These are phyloP conservation scores for Paracoccidioides lutzii DNA, from an alignment of 2,329 filamentous ascomycete species.

Conservation along the genomic window DNA sequence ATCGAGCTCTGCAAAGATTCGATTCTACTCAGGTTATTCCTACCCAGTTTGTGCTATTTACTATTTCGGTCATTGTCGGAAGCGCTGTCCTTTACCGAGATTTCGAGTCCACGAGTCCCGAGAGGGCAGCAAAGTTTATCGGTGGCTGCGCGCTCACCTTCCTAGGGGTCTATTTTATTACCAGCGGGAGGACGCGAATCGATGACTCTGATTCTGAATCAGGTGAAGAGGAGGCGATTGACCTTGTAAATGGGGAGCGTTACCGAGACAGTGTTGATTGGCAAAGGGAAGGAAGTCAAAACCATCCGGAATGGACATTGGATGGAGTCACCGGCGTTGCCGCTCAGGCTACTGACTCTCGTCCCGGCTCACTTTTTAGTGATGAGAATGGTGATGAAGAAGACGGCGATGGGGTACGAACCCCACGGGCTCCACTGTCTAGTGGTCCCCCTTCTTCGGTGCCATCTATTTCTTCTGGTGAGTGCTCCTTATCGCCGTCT, in stretches of 20 bases:
- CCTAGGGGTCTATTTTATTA: constrained; percentile 93
- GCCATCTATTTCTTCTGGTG: constrained; percentile 20
- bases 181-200: constrained; percentile 56
- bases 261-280: constrained; percentile 24
- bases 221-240: constrained; percentile 42
- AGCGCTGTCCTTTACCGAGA: constrained; percentile 89
- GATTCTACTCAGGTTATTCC: constrained; percentile 97
- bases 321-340: background rate
- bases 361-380: constrained; percentile 23
- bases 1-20: constrained; percentile 78
- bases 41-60: constrained; percentile 94
- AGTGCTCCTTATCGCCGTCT: constrained; percentile 20
- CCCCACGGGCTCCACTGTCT: constrained; percentile 22
- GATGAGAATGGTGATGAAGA: constrained; percentile 20
- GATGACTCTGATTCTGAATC: constrained; percentile 51
- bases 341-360: constrained; percentile 14
- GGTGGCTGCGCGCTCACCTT: constrained; percentile 88
- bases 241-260: constrained; percentile 26
- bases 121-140: constrained; percentile 70
- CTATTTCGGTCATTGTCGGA: constrained; percentile 84
- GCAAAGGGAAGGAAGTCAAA: constrained; percentile 12
- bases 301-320: constrained; percentile 8
- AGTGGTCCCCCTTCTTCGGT: constrained; percentile 21
- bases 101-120: constrained; percentile 67
- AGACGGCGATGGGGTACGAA: constrained; percentile 22